Conservation (phyloP, 1,284 basidiomycete species). For the Rhodotorula sp. region DNA sequence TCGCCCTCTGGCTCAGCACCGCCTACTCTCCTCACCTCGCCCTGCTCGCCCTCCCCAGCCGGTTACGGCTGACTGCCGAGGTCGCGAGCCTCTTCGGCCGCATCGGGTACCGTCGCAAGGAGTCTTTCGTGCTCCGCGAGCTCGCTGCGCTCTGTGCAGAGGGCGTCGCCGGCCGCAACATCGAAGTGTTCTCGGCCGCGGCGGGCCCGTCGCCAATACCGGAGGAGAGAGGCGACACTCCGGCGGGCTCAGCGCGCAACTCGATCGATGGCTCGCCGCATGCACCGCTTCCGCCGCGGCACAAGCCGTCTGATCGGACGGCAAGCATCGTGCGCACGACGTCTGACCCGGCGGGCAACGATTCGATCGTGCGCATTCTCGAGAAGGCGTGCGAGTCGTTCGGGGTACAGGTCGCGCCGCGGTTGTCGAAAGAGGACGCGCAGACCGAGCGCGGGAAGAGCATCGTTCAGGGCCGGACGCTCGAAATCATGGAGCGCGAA, state of each 20-base stretch:
- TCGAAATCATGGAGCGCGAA: constrained; percentile 43
- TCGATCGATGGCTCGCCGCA: too few species aligned
- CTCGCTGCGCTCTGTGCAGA: constrained; percentile 41
- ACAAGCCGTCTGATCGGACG: neutral
- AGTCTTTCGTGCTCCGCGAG: constrained; percentile 79
- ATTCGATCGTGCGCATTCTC: constrained; percentile 70
- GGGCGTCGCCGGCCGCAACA: constrained; percentile 27
- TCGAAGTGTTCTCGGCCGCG: constrained; percentile 28
- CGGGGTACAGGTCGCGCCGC: constrained; percentile 59
- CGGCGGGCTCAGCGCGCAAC: too few species aligned
- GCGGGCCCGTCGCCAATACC: constrained; percentile 13
- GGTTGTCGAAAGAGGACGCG: neutral
- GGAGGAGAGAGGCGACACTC: constrained; percentile 14
- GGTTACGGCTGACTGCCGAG: constrained; percentile 67
- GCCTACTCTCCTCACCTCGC: constrained; percentile 38
- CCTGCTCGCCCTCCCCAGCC: constrained; percentile 66
- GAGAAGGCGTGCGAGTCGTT: constrained; percentile 72
- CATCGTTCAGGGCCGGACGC: constrained; percentile 34
- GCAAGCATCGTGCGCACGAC: constrained; percentile 33
- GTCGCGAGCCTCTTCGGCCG: constrained; percentile 73
- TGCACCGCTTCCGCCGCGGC: neutral
- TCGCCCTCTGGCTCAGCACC: constrained; percentile 28
- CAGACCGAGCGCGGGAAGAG: constrained; percentile 19
- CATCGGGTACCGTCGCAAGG: constrained; percentile 78
- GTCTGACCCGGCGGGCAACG: constrained; percentile 65